Evolutionary conservation across 257 asterid genomes (phyloP).

Genomic region (Coffea eugenioides): DNA sequence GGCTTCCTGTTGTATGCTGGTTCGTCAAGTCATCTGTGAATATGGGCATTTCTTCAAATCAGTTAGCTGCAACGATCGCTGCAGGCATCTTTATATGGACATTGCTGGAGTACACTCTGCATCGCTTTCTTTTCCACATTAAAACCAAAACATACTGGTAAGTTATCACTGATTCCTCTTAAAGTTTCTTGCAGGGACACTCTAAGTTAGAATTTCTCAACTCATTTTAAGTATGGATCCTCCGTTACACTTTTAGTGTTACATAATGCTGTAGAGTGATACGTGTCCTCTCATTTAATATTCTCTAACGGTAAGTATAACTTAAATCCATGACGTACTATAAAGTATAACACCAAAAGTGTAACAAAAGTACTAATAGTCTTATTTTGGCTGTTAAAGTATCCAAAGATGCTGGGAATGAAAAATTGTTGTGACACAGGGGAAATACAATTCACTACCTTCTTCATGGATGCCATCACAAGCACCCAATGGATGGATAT

Average conservation of each 20-base stretch:
- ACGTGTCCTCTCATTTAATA: too few species aligned
- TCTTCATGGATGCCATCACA: slow-evolving; percentile 87
- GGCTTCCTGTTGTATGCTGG: slow-evolving; percentile 71
- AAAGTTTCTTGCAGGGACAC: too few species aligned
- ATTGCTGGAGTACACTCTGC: slow-evolving; percentile 55
- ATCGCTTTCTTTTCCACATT: slow-evolving; percentile 28
- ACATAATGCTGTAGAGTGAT: too few species aligned
- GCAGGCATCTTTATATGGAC: slow-evolving; percentile 63
- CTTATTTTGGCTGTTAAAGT: not conserved
- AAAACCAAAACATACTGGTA: slow-evolving; percentile 20
- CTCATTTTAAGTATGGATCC: too few species aligned
- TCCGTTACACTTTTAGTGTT: too few species aligned
- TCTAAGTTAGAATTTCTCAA: too few species aligned
- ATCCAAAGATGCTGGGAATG: not conserved
- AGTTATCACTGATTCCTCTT: not conserved
- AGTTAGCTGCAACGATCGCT: slow-evolving; percentile 38
- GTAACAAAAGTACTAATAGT: not conserved
- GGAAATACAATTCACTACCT: slow-evolving; percentile 77
- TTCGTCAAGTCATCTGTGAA: slow-evolving; percentile 34
- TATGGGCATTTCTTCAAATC: slow-evolving; percentile 38
- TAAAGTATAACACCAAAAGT: too few species aligned
- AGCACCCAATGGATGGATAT: slow-evolving; percentile 88
- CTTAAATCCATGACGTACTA: too few species aligned
- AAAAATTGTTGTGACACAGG: slow-evolving; percentile 34
- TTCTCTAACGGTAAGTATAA: too few species aligned